A percentile compares a stretch with the other conserved stretches of the same genome.
Conservation (phyloP, 1,284 basidiomycete species). For the Vanrija sp. region DNA sequence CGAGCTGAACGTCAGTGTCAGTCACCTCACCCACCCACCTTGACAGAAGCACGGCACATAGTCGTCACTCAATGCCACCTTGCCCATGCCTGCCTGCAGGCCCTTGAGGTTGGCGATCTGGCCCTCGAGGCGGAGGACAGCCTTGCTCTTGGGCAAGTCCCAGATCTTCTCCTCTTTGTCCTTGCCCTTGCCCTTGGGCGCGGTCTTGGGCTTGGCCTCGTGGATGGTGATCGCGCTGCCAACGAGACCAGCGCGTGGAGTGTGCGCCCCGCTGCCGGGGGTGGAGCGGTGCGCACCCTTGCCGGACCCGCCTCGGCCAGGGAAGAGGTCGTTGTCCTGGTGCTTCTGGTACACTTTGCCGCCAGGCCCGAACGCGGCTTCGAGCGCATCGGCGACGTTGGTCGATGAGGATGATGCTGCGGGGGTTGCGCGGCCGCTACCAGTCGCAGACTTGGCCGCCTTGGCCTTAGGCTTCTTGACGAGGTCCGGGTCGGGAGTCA, state of each 20-base stretch:
- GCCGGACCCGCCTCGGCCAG: slow-evolving; percentile 2
- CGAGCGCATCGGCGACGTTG: slow-evolving; percentile 17
- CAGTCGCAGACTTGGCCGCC: background rate
- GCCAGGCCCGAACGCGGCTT: slow-evolving; percentile 28
- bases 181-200: slow-evolving; percentile 12
- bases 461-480: slow-evolving; percentile 3
- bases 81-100: slow-evolving; percentile 32
- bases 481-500: slow-evolving; percentile 1
- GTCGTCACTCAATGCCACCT: slow-evolving; percentile 16
- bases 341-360: slow-evolving; percentile 41
- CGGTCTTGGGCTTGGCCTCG: slow-evolving; percentile 13
- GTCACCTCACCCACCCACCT: slow-evolving; percentile 33
- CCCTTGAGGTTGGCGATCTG: slow-evolving; percentile 27
- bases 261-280: slow-evolving; percentile 8
- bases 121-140: slow-evolving; percentile 51
- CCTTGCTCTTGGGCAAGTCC: slow-evolving; percentile 40
- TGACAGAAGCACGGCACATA: slow-evolving; percentile 47
- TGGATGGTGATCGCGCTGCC: slow-evolving; percentile 29
- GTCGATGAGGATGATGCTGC: background rate
- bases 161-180: slow-evolving; percentile 33
- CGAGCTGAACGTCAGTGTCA: slow-evolving; percentile 34
- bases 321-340: slow-evolving; percentile 6
- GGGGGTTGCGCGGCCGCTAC: background rate
- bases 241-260: background rate
- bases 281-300: slow-evolving; percentile 2